A percentile compares a stretch with the other conserved stretches of the same genome.
phyloP scores from a whole-genome alignment of 495 filamentous ascomycete species.

The Neurospora intermedia region DNA sequence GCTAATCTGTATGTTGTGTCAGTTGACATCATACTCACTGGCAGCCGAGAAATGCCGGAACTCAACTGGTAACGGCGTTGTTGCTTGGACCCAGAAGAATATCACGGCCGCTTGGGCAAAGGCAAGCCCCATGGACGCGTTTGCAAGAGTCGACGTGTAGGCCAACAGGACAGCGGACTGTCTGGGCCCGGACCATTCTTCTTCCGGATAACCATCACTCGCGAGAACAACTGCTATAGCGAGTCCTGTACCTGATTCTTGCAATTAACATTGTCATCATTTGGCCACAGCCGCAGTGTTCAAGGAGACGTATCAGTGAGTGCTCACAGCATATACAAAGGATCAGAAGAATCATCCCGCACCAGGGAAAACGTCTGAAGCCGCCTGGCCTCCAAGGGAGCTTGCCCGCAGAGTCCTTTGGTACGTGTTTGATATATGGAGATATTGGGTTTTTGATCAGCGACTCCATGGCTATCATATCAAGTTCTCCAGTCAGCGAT shows the following conservation, averaged over 20 bases:
- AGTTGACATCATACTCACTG: no score
- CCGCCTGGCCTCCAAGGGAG: background rate
- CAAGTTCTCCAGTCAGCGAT: background rate
- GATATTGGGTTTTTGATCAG: background rate
- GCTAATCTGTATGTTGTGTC: background rate
- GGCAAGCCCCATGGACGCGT: background rate
- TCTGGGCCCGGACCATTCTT: background rate
- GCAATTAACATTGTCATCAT: background rate
- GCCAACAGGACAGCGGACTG: background rate
- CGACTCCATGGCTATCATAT: background rate
- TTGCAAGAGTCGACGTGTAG: background rate
- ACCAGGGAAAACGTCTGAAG: background rate
- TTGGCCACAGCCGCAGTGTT: no score
- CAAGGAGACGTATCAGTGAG: background rate
- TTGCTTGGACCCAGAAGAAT: background rate
- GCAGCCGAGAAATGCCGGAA: no score
- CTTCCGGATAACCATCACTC: accelerated
- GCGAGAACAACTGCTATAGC: background rate
- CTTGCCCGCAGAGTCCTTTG: background rate
- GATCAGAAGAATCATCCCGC: background rate
- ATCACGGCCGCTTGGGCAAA: background rate
- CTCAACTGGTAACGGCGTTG: background rate
- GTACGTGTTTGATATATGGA: background rate
- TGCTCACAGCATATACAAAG: background rate
- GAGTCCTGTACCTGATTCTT: background rate